A percentile compares a stretch with the other conserved stretches of the same genome.
These are phyloP conservation scores for Sporopachydermia quercuum DNA, from an alignment of 805 yeast genomes.

Conservation along the genomic window DNA sequence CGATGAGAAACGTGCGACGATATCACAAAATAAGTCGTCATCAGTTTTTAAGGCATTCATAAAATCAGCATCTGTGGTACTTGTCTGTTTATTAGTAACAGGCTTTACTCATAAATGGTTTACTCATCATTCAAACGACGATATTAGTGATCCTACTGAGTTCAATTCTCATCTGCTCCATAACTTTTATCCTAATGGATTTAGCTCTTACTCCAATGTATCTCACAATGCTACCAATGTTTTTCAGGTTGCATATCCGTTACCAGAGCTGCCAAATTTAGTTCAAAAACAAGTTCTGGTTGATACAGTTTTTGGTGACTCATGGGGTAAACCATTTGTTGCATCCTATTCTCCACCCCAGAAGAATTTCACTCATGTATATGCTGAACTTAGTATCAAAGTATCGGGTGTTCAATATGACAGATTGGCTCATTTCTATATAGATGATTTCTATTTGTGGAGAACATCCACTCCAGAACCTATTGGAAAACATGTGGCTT, in stretches of 20 bases:
- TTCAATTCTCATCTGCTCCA: conserved; percentile 1
- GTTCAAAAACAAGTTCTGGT: conserved; percentile 10
- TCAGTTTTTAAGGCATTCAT: not conserved
- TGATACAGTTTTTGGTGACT: conserved; percentile 17
- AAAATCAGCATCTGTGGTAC: not conserved
- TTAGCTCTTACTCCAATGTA: conserved; percentile 2
- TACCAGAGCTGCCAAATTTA: conserved; percentile 6
- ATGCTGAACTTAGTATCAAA: conserved; percentile 17
- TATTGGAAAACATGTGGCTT: conserved; percentile 29
- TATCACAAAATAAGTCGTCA: not conserved
- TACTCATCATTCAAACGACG: not conserved
- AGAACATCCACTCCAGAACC: conserved; percentile 81
- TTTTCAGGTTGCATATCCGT: conserved; percentile 12
- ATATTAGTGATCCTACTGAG: not conserved
- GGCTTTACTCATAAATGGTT: not conserved
- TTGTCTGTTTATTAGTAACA: not conserved
- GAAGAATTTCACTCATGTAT: conserved; percentile 20
- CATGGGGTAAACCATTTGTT: conserved; percentile 19
- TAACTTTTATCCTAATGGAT: not conserved
- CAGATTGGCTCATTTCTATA: conserved; percentile 26
- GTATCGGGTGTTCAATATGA: conserved; percentile 22
- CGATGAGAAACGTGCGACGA: not conserved
- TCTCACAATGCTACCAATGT: conserved; percentile 6
- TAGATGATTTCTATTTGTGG: conserved; percentile 60
- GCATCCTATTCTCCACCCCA: conserved; percentile 18